Base-by-base conservation (phyloP, 257 asterid genomes). In the Jacaranda mimosifolia region DNA sequence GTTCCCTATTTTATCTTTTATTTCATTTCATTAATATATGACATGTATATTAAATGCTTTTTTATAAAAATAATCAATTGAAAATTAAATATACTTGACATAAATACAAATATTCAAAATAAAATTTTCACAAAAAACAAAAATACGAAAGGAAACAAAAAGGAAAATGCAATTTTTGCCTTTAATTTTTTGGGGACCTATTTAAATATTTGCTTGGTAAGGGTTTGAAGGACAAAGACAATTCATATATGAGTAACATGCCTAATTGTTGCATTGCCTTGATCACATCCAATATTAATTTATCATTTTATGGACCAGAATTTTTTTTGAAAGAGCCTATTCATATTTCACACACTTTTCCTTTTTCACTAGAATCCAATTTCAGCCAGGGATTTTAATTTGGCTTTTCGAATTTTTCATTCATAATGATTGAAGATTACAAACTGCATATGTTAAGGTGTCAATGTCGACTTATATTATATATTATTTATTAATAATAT, bases 201-300 rank as follows among this genome's bases (percentile, higher is more conserved):
- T n/a, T 42, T 80, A 43, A 55, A 68, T 39, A 21, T 6, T 68
- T 35, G 42, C 21, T 70, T 21, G 7, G 19, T 10, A 11, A 26
- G 75, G 48, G 10, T 21, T 43, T 60, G 17, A 78, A 63, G n/a
- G 82, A 81, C 60, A 77, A 42, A 67, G 80, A 81, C 85, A 63
- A 56, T 81, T 65, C 79, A 81, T 63, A 36, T 3, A 38, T 42
- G 57, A 69, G n/a, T 70, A 69, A 69, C 40, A 52, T 75, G 81
- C 21, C 74, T 75, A 76, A 63, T 63, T 55, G 39, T 55, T 74
- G 70, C 39, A 42, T 42, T 60, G 46, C 55, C 56, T 70, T 68
- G 45, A 40, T 40, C 74, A 51, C 73, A 9, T 39, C 53, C 14
- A 52, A n/a, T n/a, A n/a, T n/a, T n/a, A n/a, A n/a, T n/a, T n/a